Base-by-base conservation (phyloP, 345 rosid genomes). In the Dovyalis caffra region DNA sequence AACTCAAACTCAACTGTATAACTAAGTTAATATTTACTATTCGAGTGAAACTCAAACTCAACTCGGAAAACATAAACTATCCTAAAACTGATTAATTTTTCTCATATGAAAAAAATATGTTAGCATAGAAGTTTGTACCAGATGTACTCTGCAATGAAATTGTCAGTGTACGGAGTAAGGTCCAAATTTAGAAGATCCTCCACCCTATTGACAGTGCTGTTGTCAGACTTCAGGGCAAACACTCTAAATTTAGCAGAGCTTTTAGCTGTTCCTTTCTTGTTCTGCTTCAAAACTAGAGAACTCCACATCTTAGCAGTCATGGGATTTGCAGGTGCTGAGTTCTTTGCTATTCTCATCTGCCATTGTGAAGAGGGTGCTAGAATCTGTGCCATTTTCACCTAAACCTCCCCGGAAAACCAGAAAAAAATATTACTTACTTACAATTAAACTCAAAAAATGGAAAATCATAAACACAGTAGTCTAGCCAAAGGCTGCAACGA, bases 101-200 rank as follows among this genome's bases (percentile, higher is more conserved):
- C 14, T 40, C 2, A 66, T 70, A 4, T 31, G 60, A 16, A 62
- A 65, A 29, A 68, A 74, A 51, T 45, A 40, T 53, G 62, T 9
- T 6, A 33, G 40, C 40, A 43, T 26, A 28, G 33, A 69, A 25
- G 73, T 62, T 20, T 51, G 64, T 91, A 95, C 99, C 99, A 95
- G 74, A 95, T 95, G 85, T 95, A 95, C 72, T 95, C 99, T 16
- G 98, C 98, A 68, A 95, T 91, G 86, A 95, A 89, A 76, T 79
- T 87, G 76, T 95, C 92, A 56, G 98, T 86, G 84, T 81, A 89
- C 37, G 96, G 96, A n/a, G 89, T 90, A 62, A 89, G 75, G 71
- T 95, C 99, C 84, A 94, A 53, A 76, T 94, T 90, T 63, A 94
- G 91, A 45, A 94, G 89, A 74, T 76, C 70, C 82, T 91, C 96